phyloP scores from a whole-genome alignment of 164 flowering plant genomes.

The Litsea cubeba region DNA sequence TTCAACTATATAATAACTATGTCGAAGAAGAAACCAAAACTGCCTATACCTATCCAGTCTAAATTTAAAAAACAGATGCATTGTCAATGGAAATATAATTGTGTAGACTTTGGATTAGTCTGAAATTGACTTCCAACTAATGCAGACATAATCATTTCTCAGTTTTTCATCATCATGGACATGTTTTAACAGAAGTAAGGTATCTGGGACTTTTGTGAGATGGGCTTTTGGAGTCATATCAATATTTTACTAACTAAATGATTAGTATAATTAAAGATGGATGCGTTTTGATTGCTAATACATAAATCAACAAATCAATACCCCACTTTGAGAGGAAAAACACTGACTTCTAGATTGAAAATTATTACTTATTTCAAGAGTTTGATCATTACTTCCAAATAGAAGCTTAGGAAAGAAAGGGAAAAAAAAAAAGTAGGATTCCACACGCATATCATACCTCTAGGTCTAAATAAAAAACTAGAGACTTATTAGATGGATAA shows the following conservation, averaged over 20 bases:
- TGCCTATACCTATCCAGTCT: constrained; percentile 16
- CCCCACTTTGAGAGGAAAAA: neutral
- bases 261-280: neutral
- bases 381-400: neutral
- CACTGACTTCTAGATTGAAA: neutral
- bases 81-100: neutral
- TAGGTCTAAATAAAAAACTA: neutral
- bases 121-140: neutral
- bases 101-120: neutral
- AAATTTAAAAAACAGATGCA: neutral
- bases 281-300: neutral
- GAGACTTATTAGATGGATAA: neutral
- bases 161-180: neutral
- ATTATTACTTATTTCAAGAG: neutral
- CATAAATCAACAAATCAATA: neutral
- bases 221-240: neutral
- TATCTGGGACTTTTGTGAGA: neutral
- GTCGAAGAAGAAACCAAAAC: constrained; percentile 31
- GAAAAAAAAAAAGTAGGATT: too few species aligned
- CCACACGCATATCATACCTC: neutral
- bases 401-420: neutral
- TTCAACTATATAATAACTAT: constrained; percentile 41
- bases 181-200: neutral
- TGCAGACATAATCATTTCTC: neutral
- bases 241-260: neutral